phyloP scores from a whole-genome alignment of 129 eudicot genomes.

The Centaurea solstitialis region DNA sequence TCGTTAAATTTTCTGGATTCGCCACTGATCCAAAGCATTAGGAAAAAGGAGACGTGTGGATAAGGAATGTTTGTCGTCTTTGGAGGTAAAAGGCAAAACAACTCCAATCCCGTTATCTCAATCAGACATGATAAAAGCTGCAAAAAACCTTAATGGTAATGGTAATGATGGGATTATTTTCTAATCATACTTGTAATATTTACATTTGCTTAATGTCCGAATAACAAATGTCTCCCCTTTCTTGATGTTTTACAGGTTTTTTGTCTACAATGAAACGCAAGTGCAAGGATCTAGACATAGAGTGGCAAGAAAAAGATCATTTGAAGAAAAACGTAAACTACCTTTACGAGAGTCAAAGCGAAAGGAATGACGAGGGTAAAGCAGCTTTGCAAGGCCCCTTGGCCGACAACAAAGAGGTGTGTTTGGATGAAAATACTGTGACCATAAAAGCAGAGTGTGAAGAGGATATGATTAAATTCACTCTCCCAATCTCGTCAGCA shows the following conservation, averaged over 20 bases:
- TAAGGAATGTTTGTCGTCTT: background rate
- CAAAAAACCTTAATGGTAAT: background rate
- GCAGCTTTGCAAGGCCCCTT: background rate
- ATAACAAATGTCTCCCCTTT: background rate
- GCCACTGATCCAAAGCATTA: too few relatives aligned
- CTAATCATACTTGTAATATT: background rate
- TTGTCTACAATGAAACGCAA: background rate
- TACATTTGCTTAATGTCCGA: background rate
- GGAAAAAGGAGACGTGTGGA: background rate
- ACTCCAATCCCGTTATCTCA: background rate
- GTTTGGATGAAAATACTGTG: background rate
- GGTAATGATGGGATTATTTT: background rate
- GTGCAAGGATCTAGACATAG: too few relatives aligned
- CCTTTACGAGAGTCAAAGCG: background rate
- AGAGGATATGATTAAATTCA: slow-evolving; percentile 20
- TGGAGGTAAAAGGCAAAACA: background rate
- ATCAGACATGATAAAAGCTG: background rate
- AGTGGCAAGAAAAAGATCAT: background rate
- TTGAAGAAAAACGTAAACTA: background rate
- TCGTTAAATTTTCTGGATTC: too few relatives aligned
- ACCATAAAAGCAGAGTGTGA: slow-evolving; percentile 33
- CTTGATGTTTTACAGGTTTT: slow-evolving; percentile 4
- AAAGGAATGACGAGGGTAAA: background rate
- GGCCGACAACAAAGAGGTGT: background rate
- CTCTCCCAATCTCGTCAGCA: slow-evolving; percentile 4